phyloP scores from a whole-genome alignment of 2,329 filamentous ascomycete genomes.

The Sporothrix schenckii region DNA sequence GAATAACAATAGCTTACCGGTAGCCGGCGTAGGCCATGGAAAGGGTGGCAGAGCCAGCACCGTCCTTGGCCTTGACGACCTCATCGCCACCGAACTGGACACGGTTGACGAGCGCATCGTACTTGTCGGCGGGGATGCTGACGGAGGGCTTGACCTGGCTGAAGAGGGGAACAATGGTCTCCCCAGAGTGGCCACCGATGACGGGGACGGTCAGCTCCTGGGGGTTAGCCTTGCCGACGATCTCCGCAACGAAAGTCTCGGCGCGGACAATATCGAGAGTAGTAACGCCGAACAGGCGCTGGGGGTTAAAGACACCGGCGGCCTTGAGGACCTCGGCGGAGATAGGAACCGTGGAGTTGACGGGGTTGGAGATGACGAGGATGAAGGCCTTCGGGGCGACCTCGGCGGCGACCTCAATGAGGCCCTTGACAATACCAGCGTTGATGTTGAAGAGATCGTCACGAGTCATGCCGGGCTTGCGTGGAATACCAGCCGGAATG shows the following conservation, averaged over 20 bases:
- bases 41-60: slow-evolving; percentile 79
- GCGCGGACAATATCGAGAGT: slow-evolving; percentile 98
- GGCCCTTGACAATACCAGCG: slow-evolving; percentile 92
- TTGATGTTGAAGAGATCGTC: slow-evolving; percentile 99
- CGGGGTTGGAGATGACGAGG: slow-evolving; percentile 97
- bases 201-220: slow-evolving; percentile 85
- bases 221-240: slow-evolving; percentile 79
- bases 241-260: slow-evolving; percentile 91
- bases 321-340: slow-evolving; percentile 95
- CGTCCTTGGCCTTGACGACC: slow-evolving; percentile 84
- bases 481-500: slow-evolving; percentile 96
- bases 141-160: slow-evolving; percentile 82
- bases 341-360: slow-evolving; percentile 98
- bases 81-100: slow-evolving; percentile 98
- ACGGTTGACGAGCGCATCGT: slow-evolving; percentile 87
- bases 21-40: slow-evolving; percentile 92
- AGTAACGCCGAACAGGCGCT: slow-evolving; percentile 97
- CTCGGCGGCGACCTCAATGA: slow-evolving; percentile 86
- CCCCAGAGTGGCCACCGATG: slow-evolving; percentile 94
- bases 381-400: slow-evolving; percentile 90
- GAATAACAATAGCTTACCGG: slow-evolving; percentile 61
- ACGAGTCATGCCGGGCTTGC: slow-evolving; percentile 99
- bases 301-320: slow-evolving; percentile 89
- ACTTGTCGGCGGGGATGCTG: slow-evolving; percentile 83
- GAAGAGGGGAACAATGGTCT: slow-evolving; percentile 97